Percentiles rank a stretch among this genome's conserved stretches.
These are phyloP conservation scores for Isochrysis galbana DNA, from an alignment of 78 protist species.

Conservation along the genomic window DNA sequence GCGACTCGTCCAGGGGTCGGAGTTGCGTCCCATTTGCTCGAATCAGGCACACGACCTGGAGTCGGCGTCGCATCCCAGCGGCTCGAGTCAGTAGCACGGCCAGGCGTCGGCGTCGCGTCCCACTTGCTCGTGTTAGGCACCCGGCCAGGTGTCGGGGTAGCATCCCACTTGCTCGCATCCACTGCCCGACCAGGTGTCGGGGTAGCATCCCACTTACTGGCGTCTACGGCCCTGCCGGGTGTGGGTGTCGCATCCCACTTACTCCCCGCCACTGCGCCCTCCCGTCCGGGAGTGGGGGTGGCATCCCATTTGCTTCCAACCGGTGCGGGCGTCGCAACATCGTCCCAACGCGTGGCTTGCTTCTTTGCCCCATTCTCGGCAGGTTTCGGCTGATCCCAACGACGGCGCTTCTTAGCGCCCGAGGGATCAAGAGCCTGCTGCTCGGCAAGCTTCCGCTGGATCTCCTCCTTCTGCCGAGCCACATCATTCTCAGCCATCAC, in stretches of 20 bases:
- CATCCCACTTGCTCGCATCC: not conserved
- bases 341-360: not conserved
- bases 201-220: not conserved
- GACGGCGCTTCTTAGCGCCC: constrained; percentile 15
- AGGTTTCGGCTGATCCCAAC: not conserved
- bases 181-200: constrained; percentile 4
- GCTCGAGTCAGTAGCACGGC: not conserved
- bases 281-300: constrained; percentile 27
- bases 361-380: not conserved
- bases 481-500: constrained; percentile 18
- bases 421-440: not conserved
- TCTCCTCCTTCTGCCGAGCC: not conserved
- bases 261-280: not conserved
- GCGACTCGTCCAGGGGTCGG: not conserved
- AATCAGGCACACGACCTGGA: not conserved
- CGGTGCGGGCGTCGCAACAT: not conserved
- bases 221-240: not conserved
- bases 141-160: constrained; percentile 4
- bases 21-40: constrained; percentile 11
- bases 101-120: constrained; percentile 35
- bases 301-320: not conserved
- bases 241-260: constrained; percentile 17
- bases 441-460: not conserved
- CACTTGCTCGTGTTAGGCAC: not conserved
- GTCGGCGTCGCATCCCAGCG: not conserved